A percentile compares a stretch with the other conserved stretches of the same genome.
These are phyloP conservation scores for Diaporthe sp. DNA, from an alignment of 2,329 filamentous ascomycete species.

Conservation along the genomic window DNA sequence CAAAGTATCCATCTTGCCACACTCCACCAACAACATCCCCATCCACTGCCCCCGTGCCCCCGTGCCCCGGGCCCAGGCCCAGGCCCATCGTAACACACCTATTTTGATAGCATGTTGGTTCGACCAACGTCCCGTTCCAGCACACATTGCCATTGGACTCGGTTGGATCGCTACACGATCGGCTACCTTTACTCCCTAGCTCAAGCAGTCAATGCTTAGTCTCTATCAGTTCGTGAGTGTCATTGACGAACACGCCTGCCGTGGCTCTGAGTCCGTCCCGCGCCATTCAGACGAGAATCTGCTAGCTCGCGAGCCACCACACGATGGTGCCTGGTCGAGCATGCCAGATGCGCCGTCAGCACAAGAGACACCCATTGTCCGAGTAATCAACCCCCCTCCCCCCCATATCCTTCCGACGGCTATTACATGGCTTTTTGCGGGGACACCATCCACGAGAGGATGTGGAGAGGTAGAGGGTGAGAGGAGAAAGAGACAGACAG, in stretches of 20 bases:
- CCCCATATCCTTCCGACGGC: background rate
- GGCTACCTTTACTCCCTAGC: background rate
- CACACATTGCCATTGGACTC: background rate
- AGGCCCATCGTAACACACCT: conserved; percentile 2
- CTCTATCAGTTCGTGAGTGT: too few relatives aligned
- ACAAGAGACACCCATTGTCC: background rate
- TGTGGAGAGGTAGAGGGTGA: background rate
- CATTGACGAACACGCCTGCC: background rate
- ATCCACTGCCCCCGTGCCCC: background rate
- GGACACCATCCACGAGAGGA: background rate
- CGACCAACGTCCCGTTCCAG: background rate
- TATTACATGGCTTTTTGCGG: background rate
- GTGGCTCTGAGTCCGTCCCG: conserved; percentile 9
- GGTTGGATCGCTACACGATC: background rate
- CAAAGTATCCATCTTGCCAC: background rate
- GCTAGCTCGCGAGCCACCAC: conserved; percentile 11
- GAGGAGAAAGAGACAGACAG: background rate
- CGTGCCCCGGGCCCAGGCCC: background rate
- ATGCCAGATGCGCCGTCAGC: background rate
- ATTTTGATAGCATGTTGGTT: conserved; percentile 6
- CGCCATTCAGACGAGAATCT: conserved; percentile 13
- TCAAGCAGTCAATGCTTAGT: background rate
- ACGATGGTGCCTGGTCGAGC: background rate
- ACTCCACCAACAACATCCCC: background rate
- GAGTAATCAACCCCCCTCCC: background rate